Evolutionary conservation across 2,329 filamentous ascomycete genomes (phyloP).

Genomic region (Neobulgaria alba): DNA sequence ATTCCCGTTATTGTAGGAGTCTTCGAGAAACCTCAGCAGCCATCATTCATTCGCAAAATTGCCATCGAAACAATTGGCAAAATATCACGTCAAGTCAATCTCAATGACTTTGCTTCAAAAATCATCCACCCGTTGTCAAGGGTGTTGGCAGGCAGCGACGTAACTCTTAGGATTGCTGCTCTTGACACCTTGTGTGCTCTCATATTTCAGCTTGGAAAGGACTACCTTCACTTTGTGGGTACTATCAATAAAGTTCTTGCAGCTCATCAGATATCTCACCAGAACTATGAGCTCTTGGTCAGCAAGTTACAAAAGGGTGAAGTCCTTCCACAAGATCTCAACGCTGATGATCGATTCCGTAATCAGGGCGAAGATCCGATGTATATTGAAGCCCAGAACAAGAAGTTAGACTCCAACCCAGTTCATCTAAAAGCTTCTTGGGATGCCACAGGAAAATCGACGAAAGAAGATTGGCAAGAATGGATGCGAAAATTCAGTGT

Average conservation of each 20-base stretch:
- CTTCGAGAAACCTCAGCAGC: constrained; percentile 83
- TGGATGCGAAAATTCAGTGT: constrained; percentile 97
- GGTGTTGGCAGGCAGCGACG: constrained; percentile 66
- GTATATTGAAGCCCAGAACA: constrained; percentile 76
- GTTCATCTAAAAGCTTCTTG: constrained; percentile 95
- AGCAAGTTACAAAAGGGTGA: constrained; percentile 93
- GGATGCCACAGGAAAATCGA: constrained; percentile 95
- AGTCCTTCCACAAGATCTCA: constrained; percentile 87
- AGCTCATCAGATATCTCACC: constrained; percentile 72
- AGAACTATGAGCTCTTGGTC: constrained; percentile 86
- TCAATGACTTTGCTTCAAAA: constrained; percentile 92
- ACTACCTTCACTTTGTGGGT: constrained; percentile 89
- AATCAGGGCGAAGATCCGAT: constrained; percentile 72
- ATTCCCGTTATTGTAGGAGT: constrained; percentile 90
- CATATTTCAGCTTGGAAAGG: constrained; percentile 91
- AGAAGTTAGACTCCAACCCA: constrained; percentile 95
- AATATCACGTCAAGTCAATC: constrained; percentile 89
- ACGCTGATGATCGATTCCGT: constrained; percentile 72
- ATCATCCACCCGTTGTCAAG: constrained; percentile 91
- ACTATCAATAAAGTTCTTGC: constrained; percentile 85
- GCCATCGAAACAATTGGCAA: constrained; percentile 94
- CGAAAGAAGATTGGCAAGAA: constrained; percentile 97
- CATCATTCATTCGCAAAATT: constrained; percentile 68
- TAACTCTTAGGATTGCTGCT: constrained; percentile 67
- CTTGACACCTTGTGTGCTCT: constrained; percentile 91